phyloP scores from a whole-genome alignment of 768 basidiomycete species.

The Russula sp. region DNA sequence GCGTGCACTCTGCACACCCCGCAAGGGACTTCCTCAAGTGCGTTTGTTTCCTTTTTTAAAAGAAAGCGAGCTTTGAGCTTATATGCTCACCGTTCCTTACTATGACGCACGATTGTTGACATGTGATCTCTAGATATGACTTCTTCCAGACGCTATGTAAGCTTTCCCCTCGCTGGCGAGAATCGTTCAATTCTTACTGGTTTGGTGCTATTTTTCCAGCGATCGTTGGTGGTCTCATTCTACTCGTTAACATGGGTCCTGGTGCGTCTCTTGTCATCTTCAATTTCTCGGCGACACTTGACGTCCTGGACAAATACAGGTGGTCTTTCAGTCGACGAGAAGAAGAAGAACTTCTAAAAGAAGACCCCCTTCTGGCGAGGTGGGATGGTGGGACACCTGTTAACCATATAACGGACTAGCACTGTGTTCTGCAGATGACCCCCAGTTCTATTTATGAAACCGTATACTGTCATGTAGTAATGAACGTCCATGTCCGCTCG shows the following conservation, averaged over 20 bases:
- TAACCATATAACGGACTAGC: not conserved
- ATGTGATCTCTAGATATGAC: slow-evolving; percentile 66
- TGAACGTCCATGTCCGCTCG: slow-evolving; percentile 1
- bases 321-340: slow-evolving; percentile 96
- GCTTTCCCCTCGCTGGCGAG: slow-evolving; percentile 16
- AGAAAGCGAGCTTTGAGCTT: not conserved
- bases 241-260: slow-evolving; percentile 98
- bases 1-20: slow-evolving; percentile 84
- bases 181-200: slow-evolving; percentile 4
- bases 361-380: not conserved
- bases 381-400: not conserved
- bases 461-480: slow-evolving; percentile 14
- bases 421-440: slow-evolving; percentile 6
- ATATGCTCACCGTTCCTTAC: not conserved
- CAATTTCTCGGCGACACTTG: not conserved
- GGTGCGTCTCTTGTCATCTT: slow-evolving; percentile 40
- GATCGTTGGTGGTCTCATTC: slow-evolving; percentile 94
- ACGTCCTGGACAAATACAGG: slow-evolving; percentile 40
- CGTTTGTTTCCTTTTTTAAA: not conserved
- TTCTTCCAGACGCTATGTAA: slow-evolving; percentile 96
- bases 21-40: slow-evolving; percentile 98
- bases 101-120: slow-evolving; percentile 5
- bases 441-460: slow-evolving; percentile 13
- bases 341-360: slow-evolving; percentile 88
- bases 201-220: slow-evolving; percentile 36